Conservation (phyloP, 345 rosid genomes). For the Acer negundo region DNA sequence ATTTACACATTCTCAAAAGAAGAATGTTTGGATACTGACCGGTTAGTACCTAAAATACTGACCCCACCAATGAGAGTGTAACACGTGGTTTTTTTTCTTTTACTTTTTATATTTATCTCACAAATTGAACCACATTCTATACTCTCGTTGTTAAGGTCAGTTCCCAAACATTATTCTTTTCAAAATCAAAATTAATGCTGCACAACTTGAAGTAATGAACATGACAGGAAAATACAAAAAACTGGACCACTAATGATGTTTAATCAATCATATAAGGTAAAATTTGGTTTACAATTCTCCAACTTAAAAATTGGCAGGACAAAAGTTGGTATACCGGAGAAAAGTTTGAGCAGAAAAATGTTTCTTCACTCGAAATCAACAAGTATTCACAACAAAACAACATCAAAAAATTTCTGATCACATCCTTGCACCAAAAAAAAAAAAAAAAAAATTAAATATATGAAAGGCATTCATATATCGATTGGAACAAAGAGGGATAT, state of each 20-base stretch:
- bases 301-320: background rate
- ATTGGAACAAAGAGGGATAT: slow-evolving; percentile 11
- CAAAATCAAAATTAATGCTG: too few relatives aligned
- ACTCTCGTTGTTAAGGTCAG: too few relatives aligned
- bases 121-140: too few relatives aligned
- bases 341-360: background rate
- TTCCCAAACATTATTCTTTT: too few relatives aligned
- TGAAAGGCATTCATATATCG: slow-evolving; percentile 25
- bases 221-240: background rate
- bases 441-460: slow-evolving; percentile 14
- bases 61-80: too few relatives aligned
- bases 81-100: too few relatives aligned
- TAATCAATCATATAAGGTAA: background rate
- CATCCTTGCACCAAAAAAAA: slow-evolving; percentile 3
- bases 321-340: background rate
- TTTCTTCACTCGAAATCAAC: background rate
- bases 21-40: too few relatives aligned
- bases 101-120: too few relatives aligned
- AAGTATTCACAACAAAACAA: background rate
- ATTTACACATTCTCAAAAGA: too few relatives aligned
- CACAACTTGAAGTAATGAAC: too few relatives aligned
- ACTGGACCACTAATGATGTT: background rate
- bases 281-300: background rate
- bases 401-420: slow-evolving; percentile 4
- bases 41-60: too few relatives aligned